Conservation (phyloP, 768 basidiomycete genomes). For the Tubosaeta sp. region DNA sequence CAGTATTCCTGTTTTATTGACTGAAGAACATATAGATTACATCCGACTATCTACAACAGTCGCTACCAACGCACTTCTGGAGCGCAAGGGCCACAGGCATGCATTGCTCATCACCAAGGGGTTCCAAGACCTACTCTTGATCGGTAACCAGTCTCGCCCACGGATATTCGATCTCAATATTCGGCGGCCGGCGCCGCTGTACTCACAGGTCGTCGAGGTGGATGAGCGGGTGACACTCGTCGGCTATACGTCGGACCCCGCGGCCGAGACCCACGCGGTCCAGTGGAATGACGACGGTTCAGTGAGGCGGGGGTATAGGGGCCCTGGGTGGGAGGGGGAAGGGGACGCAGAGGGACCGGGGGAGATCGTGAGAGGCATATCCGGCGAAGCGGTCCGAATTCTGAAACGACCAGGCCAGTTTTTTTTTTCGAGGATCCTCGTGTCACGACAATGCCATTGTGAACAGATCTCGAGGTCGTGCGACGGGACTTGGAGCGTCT, state of each 20-base stretch:
- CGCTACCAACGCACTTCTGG: conserved; percentile 92
- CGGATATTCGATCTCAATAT: conserved; percentile 95
- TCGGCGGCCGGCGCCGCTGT: conserved; percentile 69
- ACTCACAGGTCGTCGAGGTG: conserved; percentile 57
- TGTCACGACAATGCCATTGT: background rate
- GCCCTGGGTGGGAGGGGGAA: conserved; percentile 69
- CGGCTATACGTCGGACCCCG: conserved; percentile 88
- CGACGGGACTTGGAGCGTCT: conserved; percentile 62
- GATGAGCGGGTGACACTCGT: conserved; percentile 95
- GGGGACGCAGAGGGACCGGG: conserved; percentile 76
- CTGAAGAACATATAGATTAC: conserved; percentile 56
- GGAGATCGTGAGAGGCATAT: conserved; percentile 74
- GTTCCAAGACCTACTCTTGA: conserved; percentile 86
- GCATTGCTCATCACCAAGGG: conserved; percentile 89
- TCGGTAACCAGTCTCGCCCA: conserved; percentile 93
- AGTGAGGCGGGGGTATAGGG: conserved; percentile 63
- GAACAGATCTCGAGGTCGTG: conserved; percentile 48
- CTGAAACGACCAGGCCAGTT: conserved; percentile 59
- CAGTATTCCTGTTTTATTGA: background rate
- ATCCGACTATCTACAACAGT: conserved; percentile 92
- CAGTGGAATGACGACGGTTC: conserved; percentile 72
- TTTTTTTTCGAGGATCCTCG: background rate
- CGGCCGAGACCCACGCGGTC: conserved; percentile 69
- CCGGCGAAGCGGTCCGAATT: conserved; percentile 87
- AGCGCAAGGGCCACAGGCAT: conserved; percentile 90